phyloP scores from a whole-genome alignment of 768 basidiomycete genomes.

The Galerina sulciceps region DNA sequence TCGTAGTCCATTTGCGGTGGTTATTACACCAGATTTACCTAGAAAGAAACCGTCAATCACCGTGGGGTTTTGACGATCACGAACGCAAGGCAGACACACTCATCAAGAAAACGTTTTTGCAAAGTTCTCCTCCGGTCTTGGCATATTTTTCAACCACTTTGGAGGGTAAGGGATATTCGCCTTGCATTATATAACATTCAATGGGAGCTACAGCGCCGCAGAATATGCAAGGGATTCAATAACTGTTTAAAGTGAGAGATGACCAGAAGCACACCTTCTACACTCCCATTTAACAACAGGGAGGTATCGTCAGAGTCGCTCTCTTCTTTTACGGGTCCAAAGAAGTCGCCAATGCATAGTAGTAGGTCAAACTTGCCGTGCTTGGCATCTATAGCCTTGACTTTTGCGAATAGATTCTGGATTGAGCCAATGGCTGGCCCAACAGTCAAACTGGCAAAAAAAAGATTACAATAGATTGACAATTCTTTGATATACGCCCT shows the following conservation, averaged over 20 bases:
- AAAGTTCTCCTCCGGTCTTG: constrained; percentile 78
- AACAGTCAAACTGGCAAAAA: constrained; percentile 63
- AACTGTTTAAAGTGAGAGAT: constrained; percentile 10
- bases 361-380: constrained; percentile 92
- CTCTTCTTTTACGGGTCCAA: constrained; percentile 55
- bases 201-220: constrained; percentile 64
- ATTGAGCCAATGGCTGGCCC: constrained; percentile 82
- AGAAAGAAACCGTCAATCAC: constrained; percentile 8
- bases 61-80: too few species aligned
- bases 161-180: constrained; percentile 74
- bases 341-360: constrained; percentile 86
- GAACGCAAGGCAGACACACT: constrained; percentile 54
- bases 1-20: constrained; percentile 77
- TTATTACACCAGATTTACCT: constrained; percentile 85
- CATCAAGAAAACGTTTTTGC: constrained; percentile 82
- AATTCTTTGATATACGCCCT: constrained; percentile 5
- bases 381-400: constrained; percentile 84
- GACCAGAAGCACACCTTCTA: constrained; percentile 56
- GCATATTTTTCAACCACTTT: constrained; percentile 76
- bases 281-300: constrained; percentile 65
- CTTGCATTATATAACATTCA: constrained; percentile 93
- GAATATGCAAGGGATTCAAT: background rate
- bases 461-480: constrained; percentile 7
- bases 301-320: constrained; percentile 33
- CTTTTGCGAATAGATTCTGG: constrained; percentile 75